Percentiles rank a stretch among this genome's conserved stretches.
These are phyloP conservation scores for Yamadazyma triangularis DNA, from an alignment of 1,139 yeast genomes.

Conservation along the genomic window DNA sequence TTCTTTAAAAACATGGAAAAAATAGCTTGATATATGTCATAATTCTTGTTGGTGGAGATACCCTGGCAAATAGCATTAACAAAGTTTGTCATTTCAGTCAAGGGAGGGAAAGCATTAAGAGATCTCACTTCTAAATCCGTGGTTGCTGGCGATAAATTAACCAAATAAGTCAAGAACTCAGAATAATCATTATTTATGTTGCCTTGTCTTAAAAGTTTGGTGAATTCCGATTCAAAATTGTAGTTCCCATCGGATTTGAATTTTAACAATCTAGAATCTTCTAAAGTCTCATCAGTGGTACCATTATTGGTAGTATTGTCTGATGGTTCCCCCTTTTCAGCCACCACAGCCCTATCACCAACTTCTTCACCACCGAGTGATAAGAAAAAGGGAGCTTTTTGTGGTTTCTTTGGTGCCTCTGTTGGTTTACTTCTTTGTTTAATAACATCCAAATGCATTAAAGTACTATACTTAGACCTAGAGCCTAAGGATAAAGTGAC, in stretches of 20 bases:
- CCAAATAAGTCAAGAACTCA: constrained; percentile 51
- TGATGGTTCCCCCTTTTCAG: constrained; percentile 48
- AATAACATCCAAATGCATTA: constrained; percentile 78
- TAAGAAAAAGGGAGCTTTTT: constrained; percentile 77
- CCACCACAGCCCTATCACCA: constrained; percentile 65
- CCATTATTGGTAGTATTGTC: constrained; percentile 4
- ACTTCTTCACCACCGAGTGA: constrained; percentile 59
- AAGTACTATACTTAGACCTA: constrained; percentile 70
- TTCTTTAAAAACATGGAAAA: constrained; percentile 67
- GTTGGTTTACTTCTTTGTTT: constrained; percentile 84
- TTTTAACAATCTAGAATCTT: constrained; percentile 21
- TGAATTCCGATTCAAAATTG: constrained; percentile 71
- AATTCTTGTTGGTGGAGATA: constrained; percentile 51
- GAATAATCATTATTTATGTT: constrained; percentile 35
- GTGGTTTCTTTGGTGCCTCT: constrained; percentile 85
- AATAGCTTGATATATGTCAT: constrained; percentile 73
- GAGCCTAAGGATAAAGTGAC: constrained; percentile 77
- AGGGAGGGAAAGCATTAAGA: constrained; percentile 59
- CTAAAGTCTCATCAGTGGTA: constrained; percentile 14
- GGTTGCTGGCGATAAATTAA: constrained; percentile 68
- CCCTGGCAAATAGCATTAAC: constrained; percentile 64
- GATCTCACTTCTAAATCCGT: constrained; percentile 88
- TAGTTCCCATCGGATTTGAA: constrained; percentile 21
- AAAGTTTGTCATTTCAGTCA: constrained; percentile 61
- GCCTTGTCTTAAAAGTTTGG: constrained; percentile 57